A percentile compares a stretch with the other conserved stretches of the same genome.
These are phyloP conservation scores for Phytophthora sp. DNA, from an alignment of 352 stramenopile genomes.

Conservation along the genomic window DNA sequence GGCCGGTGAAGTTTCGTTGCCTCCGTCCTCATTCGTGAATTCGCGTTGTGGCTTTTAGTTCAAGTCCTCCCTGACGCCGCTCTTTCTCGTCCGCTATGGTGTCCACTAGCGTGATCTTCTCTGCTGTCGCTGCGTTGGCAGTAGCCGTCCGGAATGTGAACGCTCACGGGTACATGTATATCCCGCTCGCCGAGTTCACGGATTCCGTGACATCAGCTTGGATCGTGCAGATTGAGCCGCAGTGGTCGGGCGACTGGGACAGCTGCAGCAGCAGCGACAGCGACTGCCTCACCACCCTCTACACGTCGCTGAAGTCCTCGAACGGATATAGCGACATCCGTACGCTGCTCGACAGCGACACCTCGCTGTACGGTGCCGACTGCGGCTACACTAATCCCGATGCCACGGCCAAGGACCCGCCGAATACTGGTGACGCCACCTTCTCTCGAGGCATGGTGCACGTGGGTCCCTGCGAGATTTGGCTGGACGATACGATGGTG, in stretches of 20 bases:
- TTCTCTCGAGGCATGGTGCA: constrained; percentile 43
- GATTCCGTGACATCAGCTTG: constrained; percentile 20
- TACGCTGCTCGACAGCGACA: constrained; percentile 36
- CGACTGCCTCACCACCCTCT: constrained; percentile 29
- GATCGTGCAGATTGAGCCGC: constrained; percentile 38
- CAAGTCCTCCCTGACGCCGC: constrained; percentile 6
- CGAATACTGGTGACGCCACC: constrained; percentile 30
- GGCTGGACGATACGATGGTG: constrained; percentile 40
- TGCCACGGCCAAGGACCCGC: constrained; percentile 31
- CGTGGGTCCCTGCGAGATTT: constrained; percentile 40
- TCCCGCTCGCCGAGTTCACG: constrained; percentile 29
- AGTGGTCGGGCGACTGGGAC: constrained; percentile 36
- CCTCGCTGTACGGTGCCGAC: constrained; percentile 28
- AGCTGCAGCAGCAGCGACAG: constrained; percentile 26
- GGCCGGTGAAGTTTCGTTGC: not conserved
- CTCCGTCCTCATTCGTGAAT: constrained; percentile 24
- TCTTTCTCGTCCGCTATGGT: constrained; percentile 20
- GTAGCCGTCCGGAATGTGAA: constrained; percentile 17
- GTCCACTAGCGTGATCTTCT: constrained; percentile 13
- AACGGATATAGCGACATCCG: constrained; percentile 37
- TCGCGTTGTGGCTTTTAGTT: constrained; percentile 16
- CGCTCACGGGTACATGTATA: constrained; percentile 35
- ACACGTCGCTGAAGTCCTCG: constrained; percentile 31
- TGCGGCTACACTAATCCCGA: constrained; percentile 40
- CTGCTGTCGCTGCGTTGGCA: not conserved